A percentile compares a stretch with the other conserved stretches of the same genome.
phyloP scores from a whole-genome alignment of 495 filamentous ascomycete species.

The Neurospora africana region DNA sequence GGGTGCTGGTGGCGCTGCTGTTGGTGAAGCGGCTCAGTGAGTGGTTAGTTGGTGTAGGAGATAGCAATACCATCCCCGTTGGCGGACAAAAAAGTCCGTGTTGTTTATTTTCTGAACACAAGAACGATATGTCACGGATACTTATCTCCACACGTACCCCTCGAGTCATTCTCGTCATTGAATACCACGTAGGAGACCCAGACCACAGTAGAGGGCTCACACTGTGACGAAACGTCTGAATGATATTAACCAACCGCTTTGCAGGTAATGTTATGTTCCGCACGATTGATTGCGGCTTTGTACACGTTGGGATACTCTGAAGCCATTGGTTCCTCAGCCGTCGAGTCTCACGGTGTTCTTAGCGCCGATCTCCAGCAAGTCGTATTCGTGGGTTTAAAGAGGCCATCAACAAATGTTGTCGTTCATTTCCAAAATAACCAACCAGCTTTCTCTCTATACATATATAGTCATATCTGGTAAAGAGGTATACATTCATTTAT shows the following conservation, averaged over 20 bases:
- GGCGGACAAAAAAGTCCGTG: background rate
- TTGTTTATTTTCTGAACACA: background rate
- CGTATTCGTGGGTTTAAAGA: background rate
- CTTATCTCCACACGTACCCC: background rate
- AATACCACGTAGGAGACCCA: background rate
- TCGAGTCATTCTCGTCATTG: background rate
- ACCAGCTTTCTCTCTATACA: background rate
- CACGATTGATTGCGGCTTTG: background rate
- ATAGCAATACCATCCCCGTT: background rate
- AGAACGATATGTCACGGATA: background rate
- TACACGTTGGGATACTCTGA: background rate
- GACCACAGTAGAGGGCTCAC: background rate
- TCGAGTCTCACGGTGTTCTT: background rate
- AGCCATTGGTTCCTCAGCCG: background rate
- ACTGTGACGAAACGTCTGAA: background rate
- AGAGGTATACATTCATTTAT: background rate
- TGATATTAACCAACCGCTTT: background rate
- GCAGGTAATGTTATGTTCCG: background rate
- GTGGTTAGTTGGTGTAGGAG: background rate
- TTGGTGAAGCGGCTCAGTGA: conserved; percentile 2
- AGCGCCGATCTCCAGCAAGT: background rate
- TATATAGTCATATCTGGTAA: background rate
- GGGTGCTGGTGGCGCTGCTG: conserved; percentile 20
- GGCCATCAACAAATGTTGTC: background rate
- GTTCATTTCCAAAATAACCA: background rate